Evolutionary conservation across 73 alveolate species (phyloP), one percentile per base, ranked within the genome.

Genomic region (Urostyla sp.): DNA sequence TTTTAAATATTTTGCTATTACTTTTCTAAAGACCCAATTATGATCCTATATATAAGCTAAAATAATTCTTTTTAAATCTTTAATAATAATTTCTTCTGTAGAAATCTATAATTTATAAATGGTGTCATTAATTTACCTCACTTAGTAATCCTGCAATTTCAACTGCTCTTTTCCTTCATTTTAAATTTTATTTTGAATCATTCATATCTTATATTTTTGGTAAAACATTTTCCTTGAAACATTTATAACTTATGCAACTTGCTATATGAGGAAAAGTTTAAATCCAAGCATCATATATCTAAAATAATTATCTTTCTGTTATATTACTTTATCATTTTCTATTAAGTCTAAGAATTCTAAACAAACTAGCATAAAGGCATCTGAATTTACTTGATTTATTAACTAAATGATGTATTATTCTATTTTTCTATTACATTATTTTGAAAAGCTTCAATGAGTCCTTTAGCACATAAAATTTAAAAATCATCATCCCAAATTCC

Each of bases 401-500:
- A 59, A 59, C 76, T 59, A 35, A 35, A 59, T 52, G 57, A 59
- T 59, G 72, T 59, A 52, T 35, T 35, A 28, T 11, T 15, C 13
- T n/a, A 13, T 26, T 27, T 35, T 59, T 55, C 13, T 24, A 52
- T 59, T 59, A 59, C 76, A 35, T 59, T 59, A n/a, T 59, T 59
- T 55, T 59, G 57, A 2, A 28, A 28, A 4, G 76, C 11, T 4
- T 55, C 15, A 15, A 35, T 59, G 28, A 59, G 37, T 11, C 49
- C 13, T 55, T 35, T 59, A 11, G 57, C 76, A 36, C 76, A 59
- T 36, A 35, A 35, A 52, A 59, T 59, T 34, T 59, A 35, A 59
- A 59, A 59, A 59, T 59, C 76, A 59, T 59, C 76, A 31, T 59
- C 76, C 76, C 76, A 59, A 36, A 35, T 35, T 36, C 37, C 76